These are phyloP conservation scores for Cinchona pubescens DNA, from an alignment of 257 asterid species.

Conservation along the genomic window DNA sequence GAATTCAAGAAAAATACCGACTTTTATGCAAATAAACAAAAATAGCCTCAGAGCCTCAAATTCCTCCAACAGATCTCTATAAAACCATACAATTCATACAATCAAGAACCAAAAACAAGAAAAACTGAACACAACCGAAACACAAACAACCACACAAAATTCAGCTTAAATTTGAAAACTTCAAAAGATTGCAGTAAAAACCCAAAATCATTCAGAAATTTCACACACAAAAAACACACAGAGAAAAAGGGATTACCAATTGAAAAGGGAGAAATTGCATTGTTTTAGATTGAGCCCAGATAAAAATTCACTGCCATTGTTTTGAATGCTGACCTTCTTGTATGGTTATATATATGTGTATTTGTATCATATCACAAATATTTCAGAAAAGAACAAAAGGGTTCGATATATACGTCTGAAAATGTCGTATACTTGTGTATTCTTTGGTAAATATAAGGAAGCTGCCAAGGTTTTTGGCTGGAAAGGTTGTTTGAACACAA, in stretches of 20 bases:
- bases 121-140: neutral
- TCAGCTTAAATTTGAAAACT: neutral
- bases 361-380: neutral
- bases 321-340: neutral
- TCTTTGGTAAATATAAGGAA: constrained; percentile 16
- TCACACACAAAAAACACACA: neutral
- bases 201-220: no score
- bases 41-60: neutral
- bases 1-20: constrained; percentile 1
- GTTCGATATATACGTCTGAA: neutral
- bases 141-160: neutral
- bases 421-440: neutral
- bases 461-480: constrained; percentile 42
- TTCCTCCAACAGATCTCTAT: neutral
- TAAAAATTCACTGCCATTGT: neutral
- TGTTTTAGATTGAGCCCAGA: constrained; percentile 13
- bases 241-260: constrained; percentile 9
- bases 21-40: neutral
- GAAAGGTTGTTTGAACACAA: constrained; percentile 29
- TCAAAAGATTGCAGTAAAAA: neutral
- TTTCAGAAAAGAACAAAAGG: neutral
- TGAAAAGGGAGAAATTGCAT: neutral
- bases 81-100: neutral
- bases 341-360: neutral
- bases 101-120: constrained; percentile 20